These are phyloP conservation scores for Candida sojae DNA, from an alignment of 1,139 yeast species.

Conservation along the genomic window DNA sequence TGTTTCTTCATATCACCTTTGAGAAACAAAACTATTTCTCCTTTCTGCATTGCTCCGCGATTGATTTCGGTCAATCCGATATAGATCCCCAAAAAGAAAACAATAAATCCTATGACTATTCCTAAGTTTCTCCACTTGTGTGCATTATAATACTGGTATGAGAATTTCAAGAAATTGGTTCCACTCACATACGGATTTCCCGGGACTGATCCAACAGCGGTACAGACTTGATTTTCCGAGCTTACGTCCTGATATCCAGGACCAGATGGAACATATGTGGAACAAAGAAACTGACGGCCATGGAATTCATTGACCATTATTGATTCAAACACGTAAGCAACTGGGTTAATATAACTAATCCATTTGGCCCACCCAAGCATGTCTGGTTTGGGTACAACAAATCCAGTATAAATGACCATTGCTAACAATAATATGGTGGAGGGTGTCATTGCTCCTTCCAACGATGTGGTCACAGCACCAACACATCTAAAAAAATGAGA, in stretches of 20 bases:
- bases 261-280: constrained; percentile 50
- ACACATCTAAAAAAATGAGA: constrained; percentile 60
- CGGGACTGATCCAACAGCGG: constrained; percentile 61
- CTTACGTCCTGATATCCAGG: constrained; percentile 27
- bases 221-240: constrained; percentile 49
- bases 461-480: constrained; percentile 56
- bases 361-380: constrained; percentile 69
- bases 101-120: constrained; percentile 56
- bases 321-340: constrained; percentile 57
- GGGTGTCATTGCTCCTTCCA: constrained; percentile 60
- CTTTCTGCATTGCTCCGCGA: constrained; percentile 79
- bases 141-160: constrained; percentile 50
- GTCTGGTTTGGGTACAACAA: constrained; percentile 54
- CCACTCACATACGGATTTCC: constrained; percentile 62
- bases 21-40: constrained; percentile 71
- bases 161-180: constrained; percentile 48
- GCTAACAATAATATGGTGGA: constrained; percentile 57
- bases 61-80: constrained; percentile 62
- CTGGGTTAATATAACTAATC: constrained; percentile 59
- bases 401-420: constrained; percentile 59
- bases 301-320: constrained; percentile 58
- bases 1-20: constrained; percentile 14
- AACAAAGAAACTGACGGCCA: constrained; percentile 49
- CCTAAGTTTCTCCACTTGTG: constrained; percentile 90
- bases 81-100: constrained; percentile 58